Base-by-base conservation (phyloP, 2,329 filamentous ascomycete species). In the Myriosclerotinia duriaeana region DNA sequence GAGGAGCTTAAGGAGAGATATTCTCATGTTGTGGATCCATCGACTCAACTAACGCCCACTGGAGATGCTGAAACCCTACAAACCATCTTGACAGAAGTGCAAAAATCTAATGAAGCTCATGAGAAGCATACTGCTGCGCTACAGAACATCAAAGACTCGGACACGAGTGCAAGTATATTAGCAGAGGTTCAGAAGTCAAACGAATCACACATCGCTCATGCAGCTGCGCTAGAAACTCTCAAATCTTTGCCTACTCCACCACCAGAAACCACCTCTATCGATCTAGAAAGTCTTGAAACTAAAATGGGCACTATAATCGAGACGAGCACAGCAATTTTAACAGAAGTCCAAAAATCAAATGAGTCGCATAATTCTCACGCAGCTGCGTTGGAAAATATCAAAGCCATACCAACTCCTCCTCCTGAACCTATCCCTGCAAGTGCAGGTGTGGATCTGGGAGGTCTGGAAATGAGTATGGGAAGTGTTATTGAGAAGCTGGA, bases 51-150 rank as follows among this genome's bases (percentile, higher is more conserved):
- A 15, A 11, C 8, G 5, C n/a, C 46, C n/a, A 36, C 56, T 34
- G 44, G 12, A 50, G 55, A 44, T 7, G 26, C 20, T 22, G 62
- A 59, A 15, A 62, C 66, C 34, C 55, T 73, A 2, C 60, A 70
- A 55, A 66, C 59, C 0, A 50, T 73, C 20, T 64, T 68, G 55
- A 38, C 63, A 5, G 67, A 72, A 44, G 67, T 75, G 15, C 58
- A 61, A 14, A 61, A 50, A 40, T 61, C 58, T 4, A 61, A 61
- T 4, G 58, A 61, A n/a, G 14, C 17, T 66, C 70, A n/a, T 61
- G 74, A 30, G 72, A 74, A 66, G 67, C 50, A 20, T 68, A 70
- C 17, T 0, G 20, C 56, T 26, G 44, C 56, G 7, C 42, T 60
- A 15, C 42, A 36, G n/a, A 22, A 30, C 14, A 50, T 60, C 5